Evolutionary conservation across 192 early-diverging fungal species (phyloP).

Genomic region (Coemansia sp.): DNA sequence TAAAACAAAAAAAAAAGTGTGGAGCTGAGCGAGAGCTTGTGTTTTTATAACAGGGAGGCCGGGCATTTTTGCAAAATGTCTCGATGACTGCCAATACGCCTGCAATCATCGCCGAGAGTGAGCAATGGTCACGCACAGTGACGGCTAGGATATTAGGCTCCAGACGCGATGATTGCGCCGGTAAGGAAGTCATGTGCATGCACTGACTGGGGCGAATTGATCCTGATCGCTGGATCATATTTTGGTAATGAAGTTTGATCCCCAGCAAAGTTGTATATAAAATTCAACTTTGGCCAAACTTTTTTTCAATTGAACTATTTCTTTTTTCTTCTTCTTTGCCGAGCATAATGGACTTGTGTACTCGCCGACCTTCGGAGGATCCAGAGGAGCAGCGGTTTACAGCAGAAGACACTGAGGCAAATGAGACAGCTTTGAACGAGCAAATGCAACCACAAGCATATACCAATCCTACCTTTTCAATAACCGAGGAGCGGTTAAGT

Average conservation of each 20-base stretch:
- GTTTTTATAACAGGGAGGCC: conserved; percentile 1
- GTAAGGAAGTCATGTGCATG: not conserved
- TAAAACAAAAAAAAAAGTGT: not conserved
- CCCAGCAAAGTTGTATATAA: not conserved
- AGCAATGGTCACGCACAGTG: not conserved
- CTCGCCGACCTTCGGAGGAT: not conserved
- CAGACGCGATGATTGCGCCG: not conserved
- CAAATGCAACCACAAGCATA: not conserved
- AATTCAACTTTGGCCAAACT: not conserved
- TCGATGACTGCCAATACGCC: not conserved
- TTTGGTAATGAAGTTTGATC: not conserved
- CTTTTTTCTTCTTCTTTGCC: not conserved
- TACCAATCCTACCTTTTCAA: not conserved
- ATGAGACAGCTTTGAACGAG: not conserved
- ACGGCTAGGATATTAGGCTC: not conserved
- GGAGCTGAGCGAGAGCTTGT: not conserved
- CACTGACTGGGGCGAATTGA: not conserved
- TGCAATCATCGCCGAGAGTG: not conserved
- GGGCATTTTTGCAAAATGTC: not conserved
- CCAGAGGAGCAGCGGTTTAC: not conserved
- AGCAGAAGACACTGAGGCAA: not conserved
- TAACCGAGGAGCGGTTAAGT: not conserved
- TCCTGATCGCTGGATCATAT: not conserved
- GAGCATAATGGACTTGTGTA: conserved; percentile 3
- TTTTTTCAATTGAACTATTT: not conserved